phyloP scores from a whole-genome alignment of 108 stramenopile genomes.

The Skeletonema menzelii region DNA sequence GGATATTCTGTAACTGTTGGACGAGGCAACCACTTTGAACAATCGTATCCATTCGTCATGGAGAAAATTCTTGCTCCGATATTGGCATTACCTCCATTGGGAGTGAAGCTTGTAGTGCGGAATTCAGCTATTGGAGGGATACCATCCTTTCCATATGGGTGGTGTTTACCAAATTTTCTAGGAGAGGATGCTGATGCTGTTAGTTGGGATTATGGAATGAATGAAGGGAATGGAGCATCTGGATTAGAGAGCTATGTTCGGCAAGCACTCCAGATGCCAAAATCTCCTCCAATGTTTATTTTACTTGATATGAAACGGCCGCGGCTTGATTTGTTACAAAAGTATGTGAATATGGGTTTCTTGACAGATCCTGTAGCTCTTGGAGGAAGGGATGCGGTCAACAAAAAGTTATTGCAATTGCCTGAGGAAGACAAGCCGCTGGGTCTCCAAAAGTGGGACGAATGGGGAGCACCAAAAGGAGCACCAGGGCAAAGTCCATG shows the following conservation, averaged over 20 bases:
- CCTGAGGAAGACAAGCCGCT: constrained; percentile 48
- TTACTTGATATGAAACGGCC: constrained; percentile 62
- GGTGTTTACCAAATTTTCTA: constrained; percentile 79
- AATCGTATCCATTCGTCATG: constrained; percentile 79
- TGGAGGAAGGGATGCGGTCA: constrained; percentile 49
- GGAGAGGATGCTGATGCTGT: constrained; percentile 72
- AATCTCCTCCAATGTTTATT: constrained; percentile 68
- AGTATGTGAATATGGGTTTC: constrained; percentile 57
- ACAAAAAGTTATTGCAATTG: constrained; percentile 26
- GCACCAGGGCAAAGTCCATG: constrained; percentile 78
- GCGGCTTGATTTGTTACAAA: constrained; percentile 49
- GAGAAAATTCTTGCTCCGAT: constrained; percentile 50
- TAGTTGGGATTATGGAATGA: constrained; percentile 89
- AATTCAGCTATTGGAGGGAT: constrained; percentile 90
- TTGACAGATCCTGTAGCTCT: constrained; percentile 69
- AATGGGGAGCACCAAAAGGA: constrained; percentile 79
- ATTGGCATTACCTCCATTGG: constrained; percentile 28
- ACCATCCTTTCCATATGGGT: constrained; percentile 88
- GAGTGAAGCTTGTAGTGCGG: constrained; percentile 57
- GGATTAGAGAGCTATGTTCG: constrained; percentile 80
- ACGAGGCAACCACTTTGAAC: constrained; percentile 77
- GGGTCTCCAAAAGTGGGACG: constrained; percentile 78
- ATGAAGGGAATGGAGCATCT: constrained; percentile 59
- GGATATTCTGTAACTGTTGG: constrained; percentile 89
- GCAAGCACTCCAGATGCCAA: constrained; percentile 49